phyloP scores from a whole-genome alignment of 345 rosid species.

The Citrus mangshanensis region DNA sequence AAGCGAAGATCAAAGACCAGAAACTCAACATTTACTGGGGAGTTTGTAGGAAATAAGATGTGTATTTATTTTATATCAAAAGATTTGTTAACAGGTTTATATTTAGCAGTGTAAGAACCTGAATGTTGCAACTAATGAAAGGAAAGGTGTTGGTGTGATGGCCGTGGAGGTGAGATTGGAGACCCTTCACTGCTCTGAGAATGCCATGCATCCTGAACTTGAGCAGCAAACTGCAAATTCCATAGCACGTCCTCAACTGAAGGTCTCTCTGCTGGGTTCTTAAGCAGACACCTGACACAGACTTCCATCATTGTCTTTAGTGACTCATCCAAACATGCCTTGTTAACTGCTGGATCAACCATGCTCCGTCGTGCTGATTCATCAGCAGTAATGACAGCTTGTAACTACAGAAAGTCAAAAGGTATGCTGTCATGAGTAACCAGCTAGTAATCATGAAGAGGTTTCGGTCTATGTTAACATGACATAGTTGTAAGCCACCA shows the following conservation, averaged over 20 bases:
- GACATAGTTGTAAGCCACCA: too few relatives aligned
- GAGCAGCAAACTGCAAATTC: conserved; percentile 95
- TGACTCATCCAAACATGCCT: conserved; percentile 68
- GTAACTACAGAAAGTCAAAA: conserved; percentile 42
- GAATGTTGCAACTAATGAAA: conserved; percentile 17
- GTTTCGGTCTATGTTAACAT: too few relatives aligned
- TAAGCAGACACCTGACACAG: conserved; percentile 63
- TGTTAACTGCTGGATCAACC: conserved; percentile 58
- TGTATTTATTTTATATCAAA: too few relatives aligned
- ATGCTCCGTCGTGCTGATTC: conserved; percentile 52
- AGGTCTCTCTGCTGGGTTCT: conserved; percentile 61
- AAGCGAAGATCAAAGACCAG: background rate
- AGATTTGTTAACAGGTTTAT: background rate
- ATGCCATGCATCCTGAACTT: conserved; percentile 70
- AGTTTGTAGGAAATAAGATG: background rate
- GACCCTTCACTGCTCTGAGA: conserved; percentile 74
- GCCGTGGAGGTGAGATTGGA: conserved; percentile 38
- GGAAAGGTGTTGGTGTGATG: conserved; percentile 20
- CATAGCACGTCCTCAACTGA: conserved; percentile 87
- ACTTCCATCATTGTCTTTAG: conserved; percentile 79
- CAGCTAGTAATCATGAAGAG: too few relatives aligned
- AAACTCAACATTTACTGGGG: background rate
- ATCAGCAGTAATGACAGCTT: conserved; percentile 44
- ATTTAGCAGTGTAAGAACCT: conserved; percentile 13
- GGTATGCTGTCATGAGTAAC: background rate